These are phyloP conservation scores for Citrus glauca DNA, from an alignment of 345 rosid genomes.

Conservation along the genomic window DNA sequence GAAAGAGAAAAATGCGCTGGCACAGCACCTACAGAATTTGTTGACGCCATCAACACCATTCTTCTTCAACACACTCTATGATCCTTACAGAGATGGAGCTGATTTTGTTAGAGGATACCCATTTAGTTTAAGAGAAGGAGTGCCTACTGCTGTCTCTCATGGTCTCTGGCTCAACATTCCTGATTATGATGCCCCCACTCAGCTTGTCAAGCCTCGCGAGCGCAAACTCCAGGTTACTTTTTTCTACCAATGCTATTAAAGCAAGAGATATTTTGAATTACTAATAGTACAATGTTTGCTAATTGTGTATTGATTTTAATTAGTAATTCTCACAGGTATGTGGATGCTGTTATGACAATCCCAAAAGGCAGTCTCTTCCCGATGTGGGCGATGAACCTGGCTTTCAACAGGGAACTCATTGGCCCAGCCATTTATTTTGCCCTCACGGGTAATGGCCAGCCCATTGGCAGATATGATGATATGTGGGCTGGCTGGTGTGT, in stretches of 20 bases:
- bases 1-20: conserved; percentile 27
- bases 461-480: conserved; percentile 38
- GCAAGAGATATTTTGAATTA: too few relatives aligned
- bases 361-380: conserved; percentile 33
- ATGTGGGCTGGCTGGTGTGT: conserved; percentile 44
- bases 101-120: conserved; percentile 39
- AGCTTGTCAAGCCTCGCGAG: conserved; percentile 39
- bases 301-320: background rate
- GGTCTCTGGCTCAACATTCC: conserved; percentile 43
- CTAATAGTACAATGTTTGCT: background rate
- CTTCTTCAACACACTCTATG: conserved; percentile 38
- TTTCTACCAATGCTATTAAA: background rate
- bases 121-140: conserved; percentile 33
- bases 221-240: conserved; percentile 29
- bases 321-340: conserved; percentile 13
- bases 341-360: conserved; percentile 34
- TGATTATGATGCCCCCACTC: conserved; percentile 36
- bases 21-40: conserved; percentile 33
- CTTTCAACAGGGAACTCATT: conserved; percentile 30
- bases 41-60: conserved; percentile 29
- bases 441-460: conserved; percentile 37
- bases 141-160: conserved; percentile 30
- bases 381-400: conserved; percentile 41
- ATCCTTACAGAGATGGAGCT: conserved; percentile 27
- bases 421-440: conserved; percentile 40